Percentiles rank a stretch among this genome's conserved stretches.
Conservation (phyloP, 257 asterid species). For the Capsicum chinense region DNA sequence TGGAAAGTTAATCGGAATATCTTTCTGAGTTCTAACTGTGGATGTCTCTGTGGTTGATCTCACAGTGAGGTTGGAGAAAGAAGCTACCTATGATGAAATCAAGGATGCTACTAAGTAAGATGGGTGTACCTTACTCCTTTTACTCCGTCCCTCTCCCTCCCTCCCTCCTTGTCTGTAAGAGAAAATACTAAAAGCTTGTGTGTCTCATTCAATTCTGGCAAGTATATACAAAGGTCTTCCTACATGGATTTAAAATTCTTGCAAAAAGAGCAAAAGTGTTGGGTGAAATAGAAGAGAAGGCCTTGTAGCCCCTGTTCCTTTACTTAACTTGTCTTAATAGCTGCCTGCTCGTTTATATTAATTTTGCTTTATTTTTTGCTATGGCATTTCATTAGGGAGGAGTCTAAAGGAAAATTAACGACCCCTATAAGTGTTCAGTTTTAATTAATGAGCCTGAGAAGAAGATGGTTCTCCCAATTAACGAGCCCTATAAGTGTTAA, state of each 20-base stretch:
- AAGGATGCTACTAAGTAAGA: conserved; percentile 68
- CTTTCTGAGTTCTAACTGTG: conserved; percentile 69
- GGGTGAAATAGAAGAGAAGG: background rate
- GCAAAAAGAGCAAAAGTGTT: background rate
- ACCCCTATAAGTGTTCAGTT: too few species aligned
- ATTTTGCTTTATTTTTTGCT: background rate
- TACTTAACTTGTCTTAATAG: background rate
- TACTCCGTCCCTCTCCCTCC: background rate
- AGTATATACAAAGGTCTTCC: background rate
- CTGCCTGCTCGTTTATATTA: background rate
- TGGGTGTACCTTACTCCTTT: background rate
- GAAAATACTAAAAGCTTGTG: background rate
- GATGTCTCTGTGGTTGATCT: conserved; percentile 84
- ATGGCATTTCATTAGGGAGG: background rate
- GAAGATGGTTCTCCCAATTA: too few species aligned
- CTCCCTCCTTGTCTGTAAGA: background rate
- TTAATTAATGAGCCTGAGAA: too few species aligned
- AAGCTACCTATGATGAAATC: too few species aligned
- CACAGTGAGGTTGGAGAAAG: too few species aligned
- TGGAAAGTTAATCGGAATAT: conserved; percentile 88
- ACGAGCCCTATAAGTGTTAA: too few species aligned
- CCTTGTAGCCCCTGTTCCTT: too few species aligned
- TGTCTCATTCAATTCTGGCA: background rate
- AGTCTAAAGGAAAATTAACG: too few species aligned
- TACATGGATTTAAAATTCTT: background rate